Evolutionary conservation across 441 rosid species (phyloP).

Genomic region (Codiaeum variegatum): DNA sequence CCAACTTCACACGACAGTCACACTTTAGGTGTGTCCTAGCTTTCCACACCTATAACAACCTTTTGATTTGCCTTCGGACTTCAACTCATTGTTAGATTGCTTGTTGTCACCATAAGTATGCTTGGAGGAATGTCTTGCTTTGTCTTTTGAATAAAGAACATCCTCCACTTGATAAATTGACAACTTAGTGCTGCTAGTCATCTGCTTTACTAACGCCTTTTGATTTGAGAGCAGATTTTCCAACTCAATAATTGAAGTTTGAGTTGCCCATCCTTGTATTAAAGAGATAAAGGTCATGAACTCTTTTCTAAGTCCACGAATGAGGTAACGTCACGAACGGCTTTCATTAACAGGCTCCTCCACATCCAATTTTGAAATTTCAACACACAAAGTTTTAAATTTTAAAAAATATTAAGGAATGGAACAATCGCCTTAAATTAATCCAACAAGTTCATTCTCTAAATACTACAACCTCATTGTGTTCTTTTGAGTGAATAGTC

Average conservation of each 20-base stretch:
- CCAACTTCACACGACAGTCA: not conserved
- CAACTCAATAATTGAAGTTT: constrained; percentile 3
- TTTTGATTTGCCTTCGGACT: not conserved
- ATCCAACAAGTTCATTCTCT: not conserved
- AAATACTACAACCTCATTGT: not conserved
- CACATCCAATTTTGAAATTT: not conserved
- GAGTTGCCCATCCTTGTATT: not conserved
- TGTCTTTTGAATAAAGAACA: not conserved
- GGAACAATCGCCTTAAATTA: not conserved
- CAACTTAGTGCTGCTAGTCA: not conserved
- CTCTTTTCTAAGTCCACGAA: not conserved
- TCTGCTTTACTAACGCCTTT: constrained; percentile 13
- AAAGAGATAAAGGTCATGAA: not conserved
- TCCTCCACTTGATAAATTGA: not conserved
- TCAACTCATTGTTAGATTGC: not conserved
- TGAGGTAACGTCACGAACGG: not conserved
- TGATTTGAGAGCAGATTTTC: constrained; percentile 4
- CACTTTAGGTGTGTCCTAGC: not conserved
- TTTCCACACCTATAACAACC: not conserved
- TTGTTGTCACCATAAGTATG: not conserved
- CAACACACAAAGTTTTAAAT: not conserved
- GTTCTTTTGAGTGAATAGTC: not conserved
- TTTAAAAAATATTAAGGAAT: not conserved
- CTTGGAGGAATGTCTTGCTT: not conserved
- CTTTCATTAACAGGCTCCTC: not conserved